Percentiles rank a stretch among this genome's conserved stretches.
Conservation (phyloP, 257 asterid species). For the Verbena officinalis region DNA sequence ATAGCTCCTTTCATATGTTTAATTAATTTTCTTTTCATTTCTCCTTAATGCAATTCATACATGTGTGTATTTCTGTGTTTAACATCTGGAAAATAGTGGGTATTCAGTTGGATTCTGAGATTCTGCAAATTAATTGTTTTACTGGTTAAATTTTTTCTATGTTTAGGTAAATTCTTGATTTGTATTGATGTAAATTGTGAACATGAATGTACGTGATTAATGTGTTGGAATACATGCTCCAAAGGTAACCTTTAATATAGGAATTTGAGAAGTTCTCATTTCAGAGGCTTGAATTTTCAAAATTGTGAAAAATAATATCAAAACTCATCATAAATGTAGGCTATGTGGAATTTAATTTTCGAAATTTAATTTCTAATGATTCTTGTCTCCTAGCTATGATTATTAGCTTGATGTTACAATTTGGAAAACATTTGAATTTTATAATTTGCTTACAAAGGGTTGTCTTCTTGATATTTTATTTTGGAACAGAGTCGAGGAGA, state of each 20-base stretch:
- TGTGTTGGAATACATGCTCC: conserved; percentile 5
- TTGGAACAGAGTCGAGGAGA: conserved; percentile 59
- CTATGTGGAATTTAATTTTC: too few species aligned
- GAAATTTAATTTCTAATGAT: too few species aligned
- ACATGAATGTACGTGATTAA: conserved; percentile 20
- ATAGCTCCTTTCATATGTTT: background rate
- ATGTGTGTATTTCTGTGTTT: too few species aligned
- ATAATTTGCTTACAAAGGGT: background rate
- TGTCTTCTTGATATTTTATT: background rate
- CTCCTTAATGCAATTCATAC: background rate
- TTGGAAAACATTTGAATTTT: too few species aligned
- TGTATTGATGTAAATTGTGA: background rate
- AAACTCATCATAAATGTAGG: background rate
- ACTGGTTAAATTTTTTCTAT: background rate
- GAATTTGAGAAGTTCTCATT: too few species aligned
- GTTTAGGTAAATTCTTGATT: conserved; percentile 11
- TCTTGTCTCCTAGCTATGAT: too few species aligned
- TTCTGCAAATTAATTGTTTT: background rate
- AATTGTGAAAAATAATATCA: background rate
- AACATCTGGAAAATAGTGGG: conserved; percentile 7
- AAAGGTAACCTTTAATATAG: background rate
- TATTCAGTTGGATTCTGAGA: background rate
- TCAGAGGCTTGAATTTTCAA: background rate
- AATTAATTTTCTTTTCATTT: background rate
- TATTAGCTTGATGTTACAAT: too few species aligned